Base-by-base conservation (phyloP, 2,329 filamentous ascomycete species). In the Paecilomyces formosus region DNA sequence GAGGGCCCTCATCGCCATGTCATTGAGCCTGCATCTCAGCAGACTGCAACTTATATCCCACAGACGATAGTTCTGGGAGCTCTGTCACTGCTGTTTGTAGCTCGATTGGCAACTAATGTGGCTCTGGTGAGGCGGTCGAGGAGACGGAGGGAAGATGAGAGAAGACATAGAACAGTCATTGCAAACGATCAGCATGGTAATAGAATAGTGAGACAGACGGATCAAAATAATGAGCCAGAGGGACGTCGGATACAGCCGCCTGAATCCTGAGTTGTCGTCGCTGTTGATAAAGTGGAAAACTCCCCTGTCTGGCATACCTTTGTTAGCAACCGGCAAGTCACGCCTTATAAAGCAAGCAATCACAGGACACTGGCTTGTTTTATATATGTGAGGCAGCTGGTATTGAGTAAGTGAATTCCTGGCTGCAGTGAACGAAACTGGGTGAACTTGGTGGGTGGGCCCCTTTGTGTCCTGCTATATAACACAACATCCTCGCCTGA, bases 31-130 rank as follows among this genome's bases (percentile, higher is more conserved):
- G 51, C 54, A 21, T n/a, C 33, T 54, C 49, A 60, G 18, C 56
- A 60, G 1, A 51, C 63, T 0, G 63, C 66, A 33, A 64, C 66
- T 1, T 68, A 70, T 54, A 55, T 74, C 45, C 63, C 71, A 18
- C 71, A 72, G 39, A 71, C 69, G 9, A 54, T 73, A 22, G 67
- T 74, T 2, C 56, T 73, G 45, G 70, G 67, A 6, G 62, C 68
- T 2, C 71, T 74, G 21, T 53, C 72, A 11, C 63, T 64, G 3
- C 64, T 72, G 9, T 70, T 74, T 26, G 55, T 67, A 24, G 65
- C 64, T 2, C 72, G 72, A 53, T 60, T 73, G 39, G 68, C 64
- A 18, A 58, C 65, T 55, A 71, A 72, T 35, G 61, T 68, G 13
- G 28, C 68, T 30, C 69, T 71, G 24, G 63, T 65, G 18, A n/a